Evolutionary conservation across 2,329 filamentous ascomycete species (phyloP), one percentile per base, ranked within the genome.

Genomic region (Fusarium vanettenii): DNA sequence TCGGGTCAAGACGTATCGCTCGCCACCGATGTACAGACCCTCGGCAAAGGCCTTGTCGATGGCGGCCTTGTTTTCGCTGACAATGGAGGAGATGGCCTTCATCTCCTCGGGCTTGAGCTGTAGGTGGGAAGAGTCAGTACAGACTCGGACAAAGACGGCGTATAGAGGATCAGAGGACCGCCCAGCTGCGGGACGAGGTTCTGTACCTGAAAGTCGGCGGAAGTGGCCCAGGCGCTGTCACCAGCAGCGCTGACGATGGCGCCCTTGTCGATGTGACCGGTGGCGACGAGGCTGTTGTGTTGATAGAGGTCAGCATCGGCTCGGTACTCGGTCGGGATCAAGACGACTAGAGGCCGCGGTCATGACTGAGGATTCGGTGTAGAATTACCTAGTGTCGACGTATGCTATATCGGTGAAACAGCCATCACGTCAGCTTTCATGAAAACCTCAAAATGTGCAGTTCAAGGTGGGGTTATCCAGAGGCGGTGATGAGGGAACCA

Each of bases 171-270:
- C 50, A 20, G 43, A 63, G 70, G 6, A 7, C 41, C 43, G 31
- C 22, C 57, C 62, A 25, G 55, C 48, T 29, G 39, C 25, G 60
- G 31, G 37, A 20, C 33, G 33, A 37, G 43, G 57, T 69, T 69
- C 82, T 86, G 84, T 92, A 98, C 95, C 82, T 88, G 86, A 87
- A 98, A 97, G 77, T 88, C 90, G 64, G 89, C 25, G 31, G 91
- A 92, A 48, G 87, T 83, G 71, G 95, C 95, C 94, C 95, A 97
- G 79, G 91, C 89, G 82, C 92, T 95, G 85, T 94, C 93, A 79
- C 95, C 94, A 78, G 93, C 93, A 75, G 86, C 86, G 85, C 93
- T 95, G 88, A 97, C 91, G 83, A 98, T 95, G 82, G 94, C 93
- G 80, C 90, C 95, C 87, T 95, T 92, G 87, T 97, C 93, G 81